Percentiles rank a stretch among this genome's conserved stretches.
Evolutionary conservation across 1,139 yeast genomes (phyloP).

Genomic region (Candida glucosophila): DNA sequence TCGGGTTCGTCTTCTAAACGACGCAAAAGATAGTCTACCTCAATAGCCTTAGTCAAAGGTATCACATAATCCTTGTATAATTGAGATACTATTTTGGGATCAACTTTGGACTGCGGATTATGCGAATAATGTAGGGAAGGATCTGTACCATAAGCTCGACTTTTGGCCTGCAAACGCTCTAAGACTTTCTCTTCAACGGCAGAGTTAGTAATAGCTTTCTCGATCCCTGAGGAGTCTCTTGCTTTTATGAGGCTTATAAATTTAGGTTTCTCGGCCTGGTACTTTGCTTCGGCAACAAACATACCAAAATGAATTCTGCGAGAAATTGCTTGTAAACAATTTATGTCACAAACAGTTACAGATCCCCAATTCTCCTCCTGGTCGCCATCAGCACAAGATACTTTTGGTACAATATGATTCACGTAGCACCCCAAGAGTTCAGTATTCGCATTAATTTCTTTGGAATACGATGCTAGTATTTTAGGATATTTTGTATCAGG

Average conservation of each 20-base stretch:
- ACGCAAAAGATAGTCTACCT: slow-evolving; percentile 79
- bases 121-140: slow-evolving; percentile 69
- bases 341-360: slow-evolving; percentile 78
- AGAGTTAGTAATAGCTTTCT: slow-evolving; percentile 72
- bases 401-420: slow-evolving; percentile 60
- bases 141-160: slow-evolving; percentile 80
- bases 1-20: slow-evolving; percentile 57
- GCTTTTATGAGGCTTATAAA: slow-evolving; percentile 59
- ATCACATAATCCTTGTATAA: slow-evolving; percentile 84
- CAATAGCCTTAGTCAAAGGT: slow-evolving; percentile 91
- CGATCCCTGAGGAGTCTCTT: slow-evolving; percentile 65
- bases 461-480: slow-evolving; percentile 63
- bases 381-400: slow-evolving; percentile 63
- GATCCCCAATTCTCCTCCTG: slow-evolving; percentile 85
- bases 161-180: slow-evolving; percentile 69
- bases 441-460: slow-evolving; percentile 68
- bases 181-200: slow-evolving; percentile 82
- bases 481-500: slow-evolving; percentile 77
- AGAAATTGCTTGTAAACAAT: slow-evolving; percentile 79
- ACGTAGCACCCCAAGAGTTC: slow-evolving; percentile 64
- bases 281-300: slow-evolving; percentile 95
- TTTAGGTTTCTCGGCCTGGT: slow-evolving; percentile 53
- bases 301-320: slow-evolving; percentile 94
- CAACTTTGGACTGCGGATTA: slow-evolving; percentile 65
- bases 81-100: slow-evolving; percentile 71